Conservation (phyloP, 2,329 filamentous ascomycete genomes). For the Periconia sp. region DNA sequence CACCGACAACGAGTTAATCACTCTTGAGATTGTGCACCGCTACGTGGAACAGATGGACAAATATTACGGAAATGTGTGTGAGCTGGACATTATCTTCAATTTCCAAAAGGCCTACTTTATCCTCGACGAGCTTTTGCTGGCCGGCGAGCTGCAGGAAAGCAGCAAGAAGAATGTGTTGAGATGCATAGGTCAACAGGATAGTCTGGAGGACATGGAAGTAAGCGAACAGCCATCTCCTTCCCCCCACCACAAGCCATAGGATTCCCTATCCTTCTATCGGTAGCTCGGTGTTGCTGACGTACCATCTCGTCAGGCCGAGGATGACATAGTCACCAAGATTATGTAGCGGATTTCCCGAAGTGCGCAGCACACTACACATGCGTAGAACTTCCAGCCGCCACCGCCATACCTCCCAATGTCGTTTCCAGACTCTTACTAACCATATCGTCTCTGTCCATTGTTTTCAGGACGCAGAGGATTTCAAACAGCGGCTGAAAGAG, state of each 20-base stretch:
- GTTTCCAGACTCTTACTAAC: constrained; percentile 29
- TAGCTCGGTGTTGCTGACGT: constrained; percentile 46
- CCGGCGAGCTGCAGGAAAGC: constrained; percentile 96
- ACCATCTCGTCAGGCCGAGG: constrained; percentile 69
- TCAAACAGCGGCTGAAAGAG: constrained; percentile 31
- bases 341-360: constrained; percentile 57
- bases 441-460: constrained; percentile 14
- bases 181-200: constrained; percentile 96
- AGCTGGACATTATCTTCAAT: constrained; percentile 99
- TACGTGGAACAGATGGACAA: constrained; percentile 99
- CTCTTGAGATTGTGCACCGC: constrained; percentile 96
- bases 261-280: constrained; percentile 18
- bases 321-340: constrained; percentile 82
- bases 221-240: constrained; percentile 47
- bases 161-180: constrained; percentile 98
- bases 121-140: constrained; percentile 90
- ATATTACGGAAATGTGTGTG: constrained; percentile 99
- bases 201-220: constrained; percentile 98
- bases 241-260: constrained; percentile 1
- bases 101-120: constrained; percentile 99
- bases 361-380: constrained; percentile 5
- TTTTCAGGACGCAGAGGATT: constrained; percentile 33
- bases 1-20: constrained; percentile 98
- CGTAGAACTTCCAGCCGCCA: constrained; percentile 9
- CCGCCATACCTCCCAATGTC: constrained; percentile 15